These are phyloP conservation scores for Sclerotinia subarctica DNA, from an alignment of 2,329 filamentous ascomycete genomes.

Conservation along the genomic window DNA sequence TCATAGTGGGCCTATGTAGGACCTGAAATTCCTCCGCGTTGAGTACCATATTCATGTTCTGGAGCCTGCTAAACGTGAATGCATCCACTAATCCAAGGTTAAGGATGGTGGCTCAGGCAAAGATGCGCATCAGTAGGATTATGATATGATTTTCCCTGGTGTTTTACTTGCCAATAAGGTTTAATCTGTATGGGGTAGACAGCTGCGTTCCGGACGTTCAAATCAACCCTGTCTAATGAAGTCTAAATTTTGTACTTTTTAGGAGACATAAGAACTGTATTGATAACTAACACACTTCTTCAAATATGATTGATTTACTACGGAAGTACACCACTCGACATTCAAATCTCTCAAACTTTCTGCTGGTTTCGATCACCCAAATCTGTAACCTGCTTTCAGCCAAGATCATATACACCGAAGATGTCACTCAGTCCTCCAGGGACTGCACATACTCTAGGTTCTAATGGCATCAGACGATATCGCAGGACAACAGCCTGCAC, in stretches of 20 bases:
- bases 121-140: constrained; percentile 3
- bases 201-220: neutral
- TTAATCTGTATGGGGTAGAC: neutral
- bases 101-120: neutral
- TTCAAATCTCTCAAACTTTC: neutral
- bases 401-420: neutral
- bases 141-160: neutral
- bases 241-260: neutral
- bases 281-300: neutral
- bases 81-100: neutral
- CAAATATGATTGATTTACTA: neutral
- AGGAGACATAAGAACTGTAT: no score
- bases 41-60: neutral
- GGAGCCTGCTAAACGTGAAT: neutral
- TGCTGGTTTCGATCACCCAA: neutral
- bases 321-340: neutral
- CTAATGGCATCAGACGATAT: constrained; percentile 12
- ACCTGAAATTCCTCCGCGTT: neutral
- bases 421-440: neutral
- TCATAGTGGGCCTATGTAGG: neutral
- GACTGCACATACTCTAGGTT: neutral
- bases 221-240: neutral
- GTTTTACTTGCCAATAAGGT: neutral
- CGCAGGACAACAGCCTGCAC: constrained; percentile 14
- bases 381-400: neutral